Percentiles rank a stretch among this genome's conserved stretches.
Evolutionary conservation across 2,329 filamentous ascomycete genomes (phyloP).

Genomic region (Botrytis sinoallii): DNA sequence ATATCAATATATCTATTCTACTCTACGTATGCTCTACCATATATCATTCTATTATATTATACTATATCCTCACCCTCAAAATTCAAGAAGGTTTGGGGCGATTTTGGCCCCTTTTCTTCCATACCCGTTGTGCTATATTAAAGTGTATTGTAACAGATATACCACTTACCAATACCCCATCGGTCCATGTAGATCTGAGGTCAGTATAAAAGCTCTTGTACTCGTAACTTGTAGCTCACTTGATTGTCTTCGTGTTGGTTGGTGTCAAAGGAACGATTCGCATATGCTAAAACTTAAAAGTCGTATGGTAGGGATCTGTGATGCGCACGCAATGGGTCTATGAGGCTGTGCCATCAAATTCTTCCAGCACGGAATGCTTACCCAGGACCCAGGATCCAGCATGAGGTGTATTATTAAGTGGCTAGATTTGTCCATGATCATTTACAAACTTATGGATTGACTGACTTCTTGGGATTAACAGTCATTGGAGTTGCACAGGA

Average conservation of each 20-base stretch:
- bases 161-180: neutral
- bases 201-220: neutral
- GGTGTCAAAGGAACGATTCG: neutral
- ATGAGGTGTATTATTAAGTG: neutral
- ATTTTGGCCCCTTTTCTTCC: neutral
- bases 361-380: slow-evolving; percentile 11
- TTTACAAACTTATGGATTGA: neutral
- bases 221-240: neutral
- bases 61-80: neutral
- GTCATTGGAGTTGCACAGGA: neutral
- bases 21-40: neutral
- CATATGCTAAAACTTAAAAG: neutral
- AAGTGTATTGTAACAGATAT: neutral
- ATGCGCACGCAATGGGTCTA: slow-evolving; percentile 20
- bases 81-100: neutral
- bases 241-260: neutral
- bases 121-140: neutral
- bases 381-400: neutral
- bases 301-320: slow-evolving; percentile 4
- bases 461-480: neutral
- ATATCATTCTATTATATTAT: neutral
- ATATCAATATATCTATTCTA: neutral
- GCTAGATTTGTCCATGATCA: neutral
- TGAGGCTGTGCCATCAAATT: slow-evolving; percentile 5
- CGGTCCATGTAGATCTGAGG: neutral